Base-by-base conservation (phyloP, 495 filamentous ascomycete genomes). In the Neurospora sp. region DNA sequence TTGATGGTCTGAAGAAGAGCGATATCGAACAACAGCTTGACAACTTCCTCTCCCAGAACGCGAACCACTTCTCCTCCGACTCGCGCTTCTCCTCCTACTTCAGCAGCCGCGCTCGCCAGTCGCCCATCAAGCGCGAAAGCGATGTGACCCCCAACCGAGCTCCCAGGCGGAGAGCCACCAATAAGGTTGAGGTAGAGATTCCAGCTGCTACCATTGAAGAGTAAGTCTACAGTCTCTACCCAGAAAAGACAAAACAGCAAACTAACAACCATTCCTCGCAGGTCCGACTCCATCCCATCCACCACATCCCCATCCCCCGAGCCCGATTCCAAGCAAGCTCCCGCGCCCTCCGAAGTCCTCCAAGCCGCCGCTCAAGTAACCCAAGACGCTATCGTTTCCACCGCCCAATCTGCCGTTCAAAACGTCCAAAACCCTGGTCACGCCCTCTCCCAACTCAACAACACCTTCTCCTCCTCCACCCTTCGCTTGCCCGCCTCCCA, bases 11-110 rank as follows among this genome's bases (percentile, higher is more conserved):
- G 74, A 91, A 91, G 76, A 98, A 98, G 82, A 81, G 84, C 74
- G 94, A 98, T n/a, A 89, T 98, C 45, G 92, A 94, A 79, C 76
- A 84, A 70, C 85, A 88, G 37, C 87, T 99, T 72, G 92, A 96
- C 70, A 87, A 92, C 35, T 89, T 92, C 82, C 88, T 99, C 44
- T 85, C 87, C 73, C 83, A 85, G 40, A 90, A 97, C 81, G 80
- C 85, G 41, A 79, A 87, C 68, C 85, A 84, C 41, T 91, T 91
- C 79, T 83, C 83, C 39, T 82, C 79, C 22, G 90, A 96, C 73
- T 79, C 90, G 70, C 85, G 83, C 65, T 89, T 97, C 79, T 81
- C 84, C 20, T 86, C 90, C 40, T 99, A 93, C 87, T 99, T 93
- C 84, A 87, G 86, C 74, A 91, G 90, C 74, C 84, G 83, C 80